Conservation (phyloP, 1,284 basidiomycete genomes). For the Apiotrichum akiyoshidainum region DNA sequence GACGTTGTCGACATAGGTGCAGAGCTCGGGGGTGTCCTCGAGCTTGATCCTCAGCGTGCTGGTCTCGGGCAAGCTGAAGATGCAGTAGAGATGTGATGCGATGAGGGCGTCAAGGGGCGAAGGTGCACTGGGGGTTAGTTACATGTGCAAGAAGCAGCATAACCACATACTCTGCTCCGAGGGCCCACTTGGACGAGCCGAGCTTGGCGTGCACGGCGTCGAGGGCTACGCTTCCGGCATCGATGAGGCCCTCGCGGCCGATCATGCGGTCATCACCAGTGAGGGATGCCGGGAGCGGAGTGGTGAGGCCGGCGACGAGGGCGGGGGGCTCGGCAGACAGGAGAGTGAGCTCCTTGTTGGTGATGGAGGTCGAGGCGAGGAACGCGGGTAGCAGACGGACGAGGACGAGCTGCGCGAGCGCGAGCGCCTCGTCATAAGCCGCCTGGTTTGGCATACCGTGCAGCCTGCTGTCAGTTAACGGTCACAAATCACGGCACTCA, state of each 20-base stretch:
- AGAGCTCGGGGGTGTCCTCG: constrained; percentile 23
- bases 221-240: constrained; percentile 30
- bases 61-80: constrained; percentile 27
- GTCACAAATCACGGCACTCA: constrained; percentile 16
- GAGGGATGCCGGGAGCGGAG: constrained; percentile 40
- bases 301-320: constrained; percentile 38
- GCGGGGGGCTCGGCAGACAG: constrained; percentile 33
- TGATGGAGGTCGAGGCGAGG: constrained; percentile 19
- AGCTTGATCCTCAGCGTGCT: constrained; percentile 25
- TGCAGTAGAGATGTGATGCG: constrained; percentile 41
- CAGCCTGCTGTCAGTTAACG: background rate
- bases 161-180: constrained; percentile 34
- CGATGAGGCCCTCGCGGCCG: constrained; percentile 21
- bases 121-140: constrained; percentile 25
- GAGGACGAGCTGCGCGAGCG: constrained; percentile 37
- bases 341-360: constrained; percentile 10
- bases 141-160: too few relatives aligned
- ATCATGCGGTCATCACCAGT: constrained; percentile 38
- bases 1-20: constrained; percentile 31
- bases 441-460: constrained; percentile 36
- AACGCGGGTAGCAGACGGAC: constrained; percentile 34
- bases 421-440: constrained; percentile 40
- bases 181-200: constrained; percentile 26
- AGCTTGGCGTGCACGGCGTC: constrained; percentile 27
- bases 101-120: constrained; percentile 49